A percentile compares a stretch with the other conserved stretches of the same genome.
Evolutionary conservation across 139 green algal species (phyloP).

Genomic region (Parachlorella kessleri): DNA sequence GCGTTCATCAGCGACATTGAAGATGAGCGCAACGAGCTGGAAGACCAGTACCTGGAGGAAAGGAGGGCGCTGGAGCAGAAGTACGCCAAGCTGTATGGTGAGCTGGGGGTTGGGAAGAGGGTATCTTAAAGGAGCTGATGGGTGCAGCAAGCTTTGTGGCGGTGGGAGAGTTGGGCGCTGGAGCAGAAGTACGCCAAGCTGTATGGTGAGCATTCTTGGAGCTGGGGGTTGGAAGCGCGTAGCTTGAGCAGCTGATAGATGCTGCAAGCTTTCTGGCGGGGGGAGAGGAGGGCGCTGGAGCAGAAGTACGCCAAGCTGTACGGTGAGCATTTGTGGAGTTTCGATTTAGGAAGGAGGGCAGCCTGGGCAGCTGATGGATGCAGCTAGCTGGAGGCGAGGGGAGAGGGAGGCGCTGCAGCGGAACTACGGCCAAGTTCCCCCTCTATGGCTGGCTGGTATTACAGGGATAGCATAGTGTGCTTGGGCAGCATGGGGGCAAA

Average conservation of each 20-base stretch:
- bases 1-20: constrained; percentile 60
- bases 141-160: constrained; percentile 34
- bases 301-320: constrained; percentile 73
- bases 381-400: constrained; percentile 44
- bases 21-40: constrained; percentile 54
- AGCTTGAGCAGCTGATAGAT: too few relatives aligned
- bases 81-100: constrained; percentile 69
- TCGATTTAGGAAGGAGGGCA: too few relatives aligned
- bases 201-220: too few relatives aligned
- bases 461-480: too few relatives aligned
- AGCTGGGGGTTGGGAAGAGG: too few relatives aligned
- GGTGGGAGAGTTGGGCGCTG: constrained; percentile 58
- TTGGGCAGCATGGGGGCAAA: too few relatives aligned
- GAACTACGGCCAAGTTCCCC: too few relatives aligned
- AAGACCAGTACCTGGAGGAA: constrained; percentile 57
- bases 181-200: constrained; percentile 72
- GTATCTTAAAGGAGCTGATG: too few relatives aligned
- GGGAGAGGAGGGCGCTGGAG: constrained; percentile 63
- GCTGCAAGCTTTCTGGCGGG: constrained; percentile 36
- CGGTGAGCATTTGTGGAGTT: too few relatives aligned
- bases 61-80: constrained; percentile 63
- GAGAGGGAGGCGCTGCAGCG: constrained; percentile 59
- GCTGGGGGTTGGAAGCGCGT: too few relatives aligned
- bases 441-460: too few relatives aligned
- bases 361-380: too few relatives aligned